Evolutionary conservation across 2,329 filamentous ascomycete genomes (phyloP).

Genomic region (Phaeosphaeriaceae sp.): DNA sequence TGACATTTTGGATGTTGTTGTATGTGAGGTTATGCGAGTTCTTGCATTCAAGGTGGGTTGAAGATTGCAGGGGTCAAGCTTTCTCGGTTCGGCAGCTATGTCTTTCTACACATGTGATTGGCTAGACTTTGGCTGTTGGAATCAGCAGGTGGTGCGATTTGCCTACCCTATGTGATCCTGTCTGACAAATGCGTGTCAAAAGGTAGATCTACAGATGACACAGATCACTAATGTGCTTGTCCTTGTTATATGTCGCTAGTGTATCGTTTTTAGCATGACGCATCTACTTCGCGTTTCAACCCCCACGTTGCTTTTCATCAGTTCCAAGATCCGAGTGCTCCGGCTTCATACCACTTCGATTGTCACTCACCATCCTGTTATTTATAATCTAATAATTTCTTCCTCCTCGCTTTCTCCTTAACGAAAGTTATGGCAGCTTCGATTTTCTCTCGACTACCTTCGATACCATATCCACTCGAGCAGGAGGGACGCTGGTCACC

Average conservation of each 20-base stretch:
- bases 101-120: slow-evolving; percentile 25
- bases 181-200: too few relatives aligned
- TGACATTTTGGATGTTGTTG: slow-evolving; percentile 68
- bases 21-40: slow-evolving; percentile 12
- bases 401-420: background rate
- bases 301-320: slow-evolving; percentile 17
- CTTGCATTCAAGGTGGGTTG: slow-evolving; percentile 6
- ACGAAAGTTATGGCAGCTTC: slow-evolving; percentile 8
- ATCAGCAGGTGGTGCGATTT: slow-evolving; percentile 4
- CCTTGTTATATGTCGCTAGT: background rate
- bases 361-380: background rate
- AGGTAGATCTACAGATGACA: too few relatives aligned
- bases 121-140: slow-evolving; percentile 10
- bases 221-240: background rate
- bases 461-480: slow-evolving; percentile 58
- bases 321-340: slow-evolving; percentile 1
- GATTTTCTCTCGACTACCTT: slow-evolving; percentile 50
- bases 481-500: slow-evolving; percentile 70
- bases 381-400: background rate
- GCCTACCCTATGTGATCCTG: too few relatives aligned
- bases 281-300: background rate
- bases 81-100: slow-evolving; percentile 24
- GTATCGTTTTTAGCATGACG: slow-evolving; percentile 11
- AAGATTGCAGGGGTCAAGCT: slow-evolving; percentile 26
- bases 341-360: background rate